Evolutionary conservation across 176 grass and related monocot genomes (phyloP), one percentile per base, ranked within the genome.

Genomic region (Pontederia crassipes): DNA sequence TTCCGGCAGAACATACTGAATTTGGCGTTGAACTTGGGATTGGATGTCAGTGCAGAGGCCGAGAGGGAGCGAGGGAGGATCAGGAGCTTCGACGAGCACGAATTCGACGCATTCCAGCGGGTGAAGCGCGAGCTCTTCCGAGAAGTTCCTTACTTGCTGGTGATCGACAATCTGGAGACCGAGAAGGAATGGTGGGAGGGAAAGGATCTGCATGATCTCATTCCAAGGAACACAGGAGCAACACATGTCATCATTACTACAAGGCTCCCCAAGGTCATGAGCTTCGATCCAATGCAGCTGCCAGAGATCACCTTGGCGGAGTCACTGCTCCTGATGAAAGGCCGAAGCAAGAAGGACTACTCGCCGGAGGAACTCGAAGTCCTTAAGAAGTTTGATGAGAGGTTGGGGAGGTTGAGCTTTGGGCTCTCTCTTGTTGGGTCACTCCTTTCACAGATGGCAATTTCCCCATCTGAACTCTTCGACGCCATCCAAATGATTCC

Each of bases 161-260:
- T 98, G 57, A 93, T 98, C 8, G 94, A 98, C 64, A 98, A 98
- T 61, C 84, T 98, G 10, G 94, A 98, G 73, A 85, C 72, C 0
- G 94, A 98, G 77, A 88, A 72, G 62, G 94, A 98, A 45, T 98
- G 94, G 94, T 98, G 94, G 94, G 94, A 98, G 72, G 94, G 94
- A 11, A 98, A 93, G 71, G 84, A 98, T 55, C 88, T 98, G 54
- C 85, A 98, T 79, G 94, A 93, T 79, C 83, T 98, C 55, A 93
- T 98, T 55, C 84, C 94, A 13, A 79, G 94, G 69, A 98, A 93
- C 54, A 93, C 88, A 1, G 94, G 94, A 8, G 79, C 94, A 11
- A 93, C 84, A 0, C 82, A 98, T 73, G 77, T 98, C 35, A 77
- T 98, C 54, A 9, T 98, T 40, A 98, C 94, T 8, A 93, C 88